phyloP scores from a whole-genome alignment of 2,329 filamentous ascomycete genomes.

The Colletotrichum sp. region DNA sequence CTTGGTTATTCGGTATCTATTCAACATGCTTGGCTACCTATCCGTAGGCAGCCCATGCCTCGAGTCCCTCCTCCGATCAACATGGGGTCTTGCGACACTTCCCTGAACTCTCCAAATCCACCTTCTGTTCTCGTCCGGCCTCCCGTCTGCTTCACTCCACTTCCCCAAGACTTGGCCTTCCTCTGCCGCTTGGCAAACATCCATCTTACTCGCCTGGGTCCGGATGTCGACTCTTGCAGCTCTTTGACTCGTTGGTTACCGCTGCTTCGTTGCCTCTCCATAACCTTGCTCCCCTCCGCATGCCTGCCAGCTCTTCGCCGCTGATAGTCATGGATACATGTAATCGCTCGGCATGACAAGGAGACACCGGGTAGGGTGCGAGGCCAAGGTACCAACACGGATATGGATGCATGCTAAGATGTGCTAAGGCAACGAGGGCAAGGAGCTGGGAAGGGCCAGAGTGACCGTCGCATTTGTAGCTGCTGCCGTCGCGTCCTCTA shows the following conservation, averaged over 20 bases:
- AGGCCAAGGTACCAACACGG: neutral
- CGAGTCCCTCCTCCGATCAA: conserved; percentile 4
- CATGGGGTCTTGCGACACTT: neutral
- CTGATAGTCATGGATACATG: conserved; percentile 9
- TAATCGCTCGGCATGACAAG: neutral
- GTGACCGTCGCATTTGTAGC: neutral
- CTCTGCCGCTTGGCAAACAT: conserved; percentile 10
- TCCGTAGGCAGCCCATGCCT: neutral
- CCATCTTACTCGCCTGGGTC: neutral
- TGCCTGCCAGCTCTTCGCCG: conserved; percentile 1
- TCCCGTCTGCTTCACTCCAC: conserved; percentile 18
- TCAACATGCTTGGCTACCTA: neutral
- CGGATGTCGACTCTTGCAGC: neutral
- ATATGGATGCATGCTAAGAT: neutral
- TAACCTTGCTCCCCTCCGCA: neutral
- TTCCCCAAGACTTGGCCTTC: conserved; percentile 17
- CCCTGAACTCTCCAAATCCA: neutral
- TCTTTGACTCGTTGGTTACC: neutral
- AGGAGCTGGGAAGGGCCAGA: neutral
- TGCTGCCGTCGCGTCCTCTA: neutral
- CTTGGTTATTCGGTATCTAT: neutral
- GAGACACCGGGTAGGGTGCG: neutral
- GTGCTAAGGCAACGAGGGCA: neutral
- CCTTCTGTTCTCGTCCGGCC: conserved; percentile 19
- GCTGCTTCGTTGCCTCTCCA: neutral